These are phyloP conservation scores for Mortierella hygrophila DNA, from an alignment of 192 early-diverging fungal genomes.

Conservation along the genomic window DNA sequence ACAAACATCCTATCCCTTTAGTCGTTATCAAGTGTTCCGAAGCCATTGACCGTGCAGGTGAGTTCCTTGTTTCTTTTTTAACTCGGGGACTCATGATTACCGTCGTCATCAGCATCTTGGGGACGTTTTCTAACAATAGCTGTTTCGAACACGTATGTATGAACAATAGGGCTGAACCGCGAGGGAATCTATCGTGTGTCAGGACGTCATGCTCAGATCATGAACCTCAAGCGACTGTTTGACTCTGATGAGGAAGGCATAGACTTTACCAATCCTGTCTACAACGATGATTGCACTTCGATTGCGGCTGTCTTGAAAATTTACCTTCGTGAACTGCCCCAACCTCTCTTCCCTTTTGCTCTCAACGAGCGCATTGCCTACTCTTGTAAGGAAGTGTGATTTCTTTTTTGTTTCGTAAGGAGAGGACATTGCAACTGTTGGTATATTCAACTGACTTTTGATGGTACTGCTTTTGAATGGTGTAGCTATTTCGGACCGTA, in stretches of 20 bases:
- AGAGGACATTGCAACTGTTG: not conserved
- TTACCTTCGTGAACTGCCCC: slow-evolving; percentile 73
- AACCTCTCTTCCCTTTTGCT: slow-evolving; percentile 70
- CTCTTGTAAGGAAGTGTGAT: slow-evolving; percentile 54
- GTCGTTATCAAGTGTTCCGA: slow-evolving; percentile 48
- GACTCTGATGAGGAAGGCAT: slow-evolving; percentile 42
- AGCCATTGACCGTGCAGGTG: slow-evolving; percentile 48
- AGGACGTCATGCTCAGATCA: slow-evolving; percentile 49
- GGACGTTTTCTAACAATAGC: not conserved
- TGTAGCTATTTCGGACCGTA: slow-evolving; percentile 59
- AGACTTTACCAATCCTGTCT: slow-evolving; percentile 37
- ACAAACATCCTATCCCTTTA: slow-evolving; percentile 36
- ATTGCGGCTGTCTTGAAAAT: slow-evolving; percentile 74
- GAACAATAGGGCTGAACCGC: slow-evolving; percentile 19
- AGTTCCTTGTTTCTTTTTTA: not conserved
- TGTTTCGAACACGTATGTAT: not conserved
- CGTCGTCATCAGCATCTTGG: not conserved
- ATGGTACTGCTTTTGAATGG: not conserved
- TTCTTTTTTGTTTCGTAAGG: not conserved
- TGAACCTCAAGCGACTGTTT: slow-evolving; percentile 41
- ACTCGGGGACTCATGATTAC: not conserved
- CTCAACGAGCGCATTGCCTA: slow-evolving; percentile 67
- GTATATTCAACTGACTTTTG: not conserved
- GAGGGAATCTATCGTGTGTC: slow-evolving; percentile 54
- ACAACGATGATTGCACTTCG: slow-evolving; percentile 67